Evolutionary conservation across 2,329 filamentous ascomycete species (phyloP).

Genomic region (Fusarium sp.): DNA sequence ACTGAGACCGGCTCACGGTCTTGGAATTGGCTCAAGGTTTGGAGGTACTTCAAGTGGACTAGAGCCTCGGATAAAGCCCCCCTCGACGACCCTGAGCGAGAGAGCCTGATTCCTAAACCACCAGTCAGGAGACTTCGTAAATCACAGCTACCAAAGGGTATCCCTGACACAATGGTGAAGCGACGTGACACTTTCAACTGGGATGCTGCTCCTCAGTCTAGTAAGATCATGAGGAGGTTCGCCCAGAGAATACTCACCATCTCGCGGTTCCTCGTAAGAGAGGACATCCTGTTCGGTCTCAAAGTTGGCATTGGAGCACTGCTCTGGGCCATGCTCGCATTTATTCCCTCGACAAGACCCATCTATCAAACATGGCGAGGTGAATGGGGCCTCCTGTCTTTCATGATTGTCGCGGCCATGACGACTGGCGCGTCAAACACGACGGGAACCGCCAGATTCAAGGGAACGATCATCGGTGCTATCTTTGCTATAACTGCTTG

Average conservation of each 20-base stretch:
- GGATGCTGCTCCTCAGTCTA: slow-evolving; percentile 65
- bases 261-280: slow-evolving; percentile 63
- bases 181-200: slow-evolving; percentile 67
- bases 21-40: slow-evolving; percentile 91
- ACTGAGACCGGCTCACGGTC: slow-evolving; percentile 71
- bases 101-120: slow-evolving; percentile 55
- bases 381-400: slow-evolving; percentile 96
- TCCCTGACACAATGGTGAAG: slow-evolving; percentile 65
- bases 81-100: slow-evolving; percentile 57
- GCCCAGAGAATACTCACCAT: slow-evolving; percentile 61
- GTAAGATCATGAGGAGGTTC: slow-evolving; percentile 55
- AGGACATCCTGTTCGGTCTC: slow-evolving; percentile 80
- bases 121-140: slow-evolving; percentile 62
- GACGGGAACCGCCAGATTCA: slow-evolving; percentile 86
- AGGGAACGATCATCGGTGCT: slow-evolving; percentile 87
- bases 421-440: slow-evolving; percentile 97
- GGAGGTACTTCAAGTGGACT: slow-evolving; percentile 58
- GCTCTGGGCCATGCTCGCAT: slow-evolving; percentile 90
- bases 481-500: slow-evolving; percentile 81
- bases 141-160: slow-evolving; percentile 67
- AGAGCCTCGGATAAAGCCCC: slow-evolving; percentile 16
- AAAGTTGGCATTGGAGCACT: slow-evolving; percentile 94
- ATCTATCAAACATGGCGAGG: slow-evolving; percentile 90
- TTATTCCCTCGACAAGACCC: slow-evolving; percentile 81
- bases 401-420: slow-evolving; percentile 99